phyloP scores from a whole-genome alignment of 2,329 filamentous ascomycete species.

The Fusarium nurragi region DNA sequence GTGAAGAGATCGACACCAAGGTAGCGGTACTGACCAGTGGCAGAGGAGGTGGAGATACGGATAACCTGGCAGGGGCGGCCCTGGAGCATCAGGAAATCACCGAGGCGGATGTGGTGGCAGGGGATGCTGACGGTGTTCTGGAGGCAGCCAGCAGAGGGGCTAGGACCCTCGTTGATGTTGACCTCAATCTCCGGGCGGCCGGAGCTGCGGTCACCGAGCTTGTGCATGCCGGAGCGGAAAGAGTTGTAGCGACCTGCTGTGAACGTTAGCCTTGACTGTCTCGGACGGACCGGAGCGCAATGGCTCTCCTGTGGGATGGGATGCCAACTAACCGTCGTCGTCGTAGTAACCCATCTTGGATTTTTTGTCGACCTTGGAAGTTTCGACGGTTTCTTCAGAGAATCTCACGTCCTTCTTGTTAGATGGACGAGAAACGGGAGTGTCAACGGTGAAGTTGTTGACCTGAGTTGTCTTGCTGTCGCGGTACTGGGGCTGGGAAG shows the following conservation, averaged over 20 bases:
- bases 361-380: conserved; percentile 57
- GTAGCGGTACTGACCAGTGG: conserved; percentile 99
- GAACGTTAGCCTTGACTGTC: conserved; percentile 34
- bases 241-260: conserved; percentile 66
- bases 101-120: conserved; percentile 99
- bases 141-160: conserved; percentile 45
- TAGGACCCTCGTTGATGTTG: conserved; percentile 50
- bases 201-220: conserved; percentile 64
- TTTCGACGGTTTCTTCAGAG: conserved; percentile 73
- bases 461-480: conserved; percentile 35
- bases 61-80: conserved; percentile 99
- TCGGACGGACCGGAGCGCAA: background rate
- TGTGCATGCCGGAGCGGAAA: conserved; percentile 65
- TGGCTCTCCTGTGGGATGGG: background rate
- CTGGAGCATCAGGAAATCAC: conserved; percentile 98
- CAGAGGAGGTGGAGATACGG: conserved; percentile 96
- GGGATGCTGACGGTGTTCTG: conserved; percentile 96
- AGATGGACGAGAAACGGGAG: conserved; percentile 54
- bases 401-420: conserved; percentile 67
- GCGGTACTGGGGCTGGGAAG: conserved; percentile 35
- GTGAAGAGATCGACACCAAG: conserved; percentile 99
- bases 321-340: conserved; percentile 62
- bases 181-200: conserved; percentile 60
- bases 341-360: conserved; percentile 73
- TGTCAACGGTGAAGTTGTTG: conserved; percentile 47